A percentile compares a stretch with the other conserved stretches of the same genome.
phyloP scores from a whole-genome alignment of 2,329 filamentous ascomycete species.

The Microcyclospora tardicrescens region DNA sequence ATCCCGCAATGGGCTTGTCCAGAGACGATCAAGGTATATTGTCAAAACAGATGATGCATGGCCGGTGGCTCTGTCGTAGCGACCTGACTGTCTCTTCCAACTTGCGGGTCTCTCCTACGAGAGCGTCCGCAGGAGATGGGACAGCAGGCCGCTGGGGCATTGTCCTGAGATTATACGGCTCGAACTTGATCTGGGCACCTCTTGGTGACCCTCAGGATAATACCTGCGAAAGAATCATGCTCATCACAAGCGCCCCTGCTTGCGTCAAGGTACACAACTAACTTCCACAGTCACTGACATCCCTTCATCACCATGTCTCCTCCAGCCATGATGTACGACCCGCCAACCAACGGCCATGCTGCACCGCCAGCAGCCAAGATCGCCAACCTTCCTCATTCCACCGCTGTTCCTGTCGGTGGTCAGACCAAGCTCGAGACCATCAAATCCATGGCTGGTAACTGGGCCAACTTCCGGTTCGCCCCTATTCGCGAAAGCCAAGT shows the following conservation, averaged over 20 bases:
- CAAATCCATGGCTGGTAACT: constrained; percentile 58
- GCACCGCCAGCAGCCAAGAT: constrained; percentile 37
- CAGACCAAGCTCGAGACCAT: constrained; percentile 41
- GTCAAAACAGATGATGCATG: constrained; percentile 14
- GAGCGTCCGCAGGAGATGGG: no score
- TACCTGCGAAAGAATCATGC: constrained; percentile 99
- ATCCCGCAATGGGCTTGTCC: constrained; percentile 6
- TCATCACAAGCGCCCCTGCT: constrained; percentile 34
- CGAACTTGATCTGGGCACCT: constrained; percentile 61
- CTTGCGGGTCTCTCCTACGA: background rate
- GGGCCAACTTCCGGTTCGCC: constrained; percentile 70
- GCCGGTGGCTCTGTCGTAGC: constrained; percentile 11
- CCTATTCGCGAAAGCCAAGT: constrained; percentile 87
- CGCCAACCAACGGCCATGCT: constrained; percentile 24
- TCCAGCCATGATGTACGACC: constrained; percentile 49
- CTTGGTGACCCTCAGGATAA: constrained; percentile 57
- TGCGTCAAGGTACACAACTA: constrained; percentile 23
- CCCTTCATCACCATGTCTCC: constrained; percentile 58
- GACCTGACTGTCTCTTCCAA: constrained; percentile 4
- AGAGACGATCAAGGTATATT: constrained; percentile 15
- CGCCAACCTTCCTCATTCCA: constrained; percentile 26
- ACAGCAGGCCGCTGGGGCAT: constrained; percentile 7
- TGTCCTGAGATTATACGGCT: constrained; percentile 83
- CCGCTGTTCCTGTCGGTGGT: constrained; percentile 23
- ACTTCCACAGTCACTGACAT: constrained; percentile 23